A percentile compares a stretch with the other conserved stretches of the same genome.
phyloP scores from a whole-genome alignment of 331 rosid genomes.

The Pyracantha coccinea region DNA sequence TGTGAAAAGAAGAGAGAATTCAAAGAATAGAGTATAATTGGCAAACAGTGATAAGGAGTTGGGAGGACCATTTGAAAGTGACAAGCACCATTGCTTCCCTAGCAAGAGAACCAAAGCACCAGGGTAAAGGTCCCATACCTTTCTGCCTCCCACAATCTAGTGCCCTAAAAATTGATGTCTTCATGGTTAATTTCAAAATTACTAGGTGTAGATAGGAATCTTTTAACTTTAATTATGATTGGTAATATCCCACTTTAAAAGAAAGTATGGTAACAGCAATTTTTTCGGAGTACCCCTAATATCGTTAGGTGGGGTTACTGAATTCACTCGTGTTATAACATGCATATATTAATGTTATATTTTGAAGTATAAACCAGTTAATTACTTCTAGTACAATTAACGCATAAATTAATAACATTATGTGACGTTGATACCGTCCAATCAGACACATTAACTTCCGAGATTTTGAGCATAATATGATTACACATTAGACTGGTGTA shows the following conservation, averaged over 20 bases:
- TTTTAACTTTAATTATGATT: background rate
- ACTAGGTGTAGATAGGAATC: constrained; percentile 8
- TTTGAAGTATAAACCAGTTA: background rate
- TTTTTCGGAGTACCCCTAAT: background rate
- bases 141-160: constrained; percentile 30
- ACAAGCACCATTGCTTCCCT: constrained; percentile 28
- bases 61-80: constrained; percentile 31
- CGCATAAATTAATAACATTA: background rate
- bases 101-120: constrained; percentile 25
- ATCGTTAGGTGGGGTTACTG: background rate
- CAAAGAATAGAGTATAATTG: constrained; percentile 3
- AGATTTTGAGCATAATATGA: background rate
- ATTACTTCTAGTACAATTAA: background rate
- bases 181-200: constrained; percentile 12
- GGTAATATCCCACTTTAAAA: background rate
- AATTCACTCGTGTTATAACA: background rate
- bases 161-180: constrained; percentile 10
- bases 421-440: background rate
- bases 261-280: background rate
- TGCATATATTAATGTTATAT: background rate
- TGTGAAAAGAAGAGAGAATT: constrained; percentile 59
- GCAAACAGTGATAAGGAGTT: background rate
- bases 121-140: constrained; percentile 48
- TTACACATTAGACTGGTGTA: background rate
- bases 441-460: background rate